phyloP scores from a whole-genome alignment of 2,329 filamentous ascomycete species.

The Dothideomycetes sp. region DNA sequence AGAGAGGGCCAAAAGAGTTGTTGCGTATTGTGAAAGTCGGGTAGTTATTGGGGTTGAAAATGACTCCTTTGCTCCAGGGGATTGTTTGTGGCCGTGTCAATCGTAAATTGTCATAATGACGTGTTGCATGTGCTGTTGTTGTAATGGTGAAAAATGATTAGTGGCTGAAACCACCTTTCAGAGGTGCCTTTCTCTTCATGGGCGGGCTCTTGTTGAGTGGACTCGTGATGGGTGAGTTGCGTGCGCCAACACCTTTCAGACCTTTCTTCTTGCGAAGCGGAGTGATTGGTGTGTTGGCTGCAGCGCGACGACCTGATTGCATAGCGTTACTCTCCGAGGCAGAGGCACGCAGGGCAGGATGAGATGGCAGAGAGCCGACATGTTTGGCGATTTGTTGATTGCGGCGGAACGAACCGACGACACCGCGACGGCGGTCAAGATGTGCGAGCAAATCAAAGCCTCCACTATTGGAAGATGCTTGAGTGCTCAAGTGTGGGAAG shows the following conservation, averaged over 20 bases:
- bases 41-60: background rate
- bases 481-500: conserved; percentile 42
- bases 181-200: conserved; percentile 4
- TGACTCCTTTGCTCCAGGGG: background rate
- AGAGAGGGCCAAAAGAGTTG: too few species aligned
- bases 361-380: conserved; percentile 45
- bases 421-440: conserved; percentile 49
- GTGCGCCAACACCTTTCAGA: conserved; percentile 8
- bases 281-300: conserved; percentile 57
- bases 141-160: background rate
- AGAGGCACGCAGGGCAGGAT: conserved; percentile 51
- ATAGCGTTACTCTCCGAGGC: conserved; percentile 49
- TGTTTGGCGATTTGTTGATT: conserved; percentile 41
- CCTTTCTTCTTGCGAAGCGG: conserved; percentile 43
- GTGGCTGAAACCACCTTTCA: conserved; percentile 8
- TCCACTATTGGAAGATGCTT: conserved; percentile 4
- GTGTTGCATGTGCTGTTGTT: conserved; percentile 3
- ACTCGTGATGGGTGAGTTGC: conserved; percentile 8
- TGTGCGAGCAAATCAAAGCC: conserved; percentile 45
- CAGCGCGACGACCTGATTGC: conserved; percentile 55
- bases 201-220: conserved; percentile 7
- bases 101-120: conserved; percentile 2
- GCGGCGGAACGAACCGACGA: conserved; percentile 67
- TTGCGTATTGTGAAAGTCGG: too few species aligned
- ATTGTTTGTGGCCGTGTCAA: background rate